phyloP scores from a whole-genome alignment of 257 asterid species.

The Solanum microdontum region DNA sequence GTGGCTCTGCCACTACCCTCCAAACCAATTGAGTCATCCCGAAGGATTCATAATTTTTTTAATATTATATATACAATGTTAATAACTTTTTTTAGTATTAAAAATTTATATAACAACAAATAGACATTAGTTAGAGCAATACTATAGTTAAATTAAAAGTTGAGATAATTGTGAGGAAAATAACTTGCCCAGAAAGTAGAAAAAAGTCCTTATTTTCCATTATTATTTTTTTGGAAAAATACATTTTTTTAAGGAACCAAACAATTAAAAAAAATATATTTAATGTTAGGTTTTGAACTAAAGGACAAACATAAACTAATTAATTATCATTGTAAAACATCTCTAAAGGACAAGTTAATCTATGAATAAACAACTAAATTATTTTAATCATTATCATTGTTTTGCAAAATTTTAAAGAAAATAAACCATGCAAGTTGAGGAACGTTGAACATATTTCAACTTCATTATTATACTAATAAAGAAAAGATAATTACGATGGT shows the following conservation, averaged over 20 bases:
- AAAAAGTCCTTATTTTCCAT: background rate
- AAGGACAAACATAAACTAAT: background rate
- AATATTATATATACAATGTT: background rate
- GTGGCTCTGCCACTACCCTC: too few species aligned
- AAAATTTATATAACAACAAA: background rate
- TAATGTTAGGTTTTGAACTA: background rate
- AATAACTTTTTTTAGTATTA: too few species aligned
- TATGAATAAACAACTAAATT: background rate
- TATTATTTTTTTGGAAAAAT: background rate
- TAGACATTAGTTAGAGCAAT: background rate
- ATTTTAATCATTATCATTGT: background rate
- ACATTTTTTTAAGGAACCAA: background rate
- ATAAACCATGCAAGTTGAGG: background rate
- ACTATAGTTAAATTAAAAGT: background rate
- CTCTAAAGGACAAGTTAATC: background rate
- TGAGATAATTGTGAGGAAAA: background rate
- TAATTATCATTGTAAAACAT: background rate
- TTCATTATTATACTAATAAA: background rate
- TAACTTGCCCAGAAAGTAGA: background rate
- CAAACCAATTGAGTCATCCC: too few species aligned
- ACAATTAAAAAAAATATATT: accelerated
- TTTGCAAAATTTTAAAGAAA: background rate
- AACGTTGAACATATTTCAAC: background rate
- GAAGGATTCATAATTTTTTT: too few species aligned
- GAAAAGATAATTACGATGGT: background rate